Conservation (phyloP, 495 filamentous ascomycete species). For the Articulospora tetracladia region DNA sequence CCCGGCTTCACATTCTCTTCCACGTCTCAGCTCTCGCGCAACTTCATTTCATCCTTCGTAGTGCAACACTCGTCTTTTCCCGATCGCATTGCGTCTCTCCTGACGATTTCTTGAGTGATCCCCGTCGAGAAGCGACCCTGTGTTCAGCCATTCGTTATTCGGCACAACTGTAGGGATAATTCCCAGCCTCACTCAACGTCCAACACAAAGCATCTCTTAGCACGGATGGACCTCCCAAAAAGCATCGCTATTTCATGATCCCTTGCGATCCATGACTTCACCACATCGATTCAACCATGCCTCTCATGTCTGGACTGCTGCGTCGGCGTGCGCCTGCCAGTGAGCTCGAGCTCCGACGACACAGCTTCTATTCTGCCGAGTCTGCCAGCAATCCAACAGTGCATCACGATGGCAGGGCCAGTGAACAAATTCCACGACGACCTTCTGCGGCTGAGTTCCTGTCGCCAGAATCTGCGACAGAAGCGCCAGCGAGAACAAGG, state of each 20-base stretch:
- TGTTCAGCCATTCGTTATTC: background rate
- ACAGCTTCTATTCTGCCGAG: conserved; percentile 20
- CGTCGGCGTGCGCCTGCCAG: conserved; percentile 20
- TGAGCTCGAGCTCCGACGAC: conserved; percentile 21
- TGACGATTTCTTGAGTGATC: background rate
- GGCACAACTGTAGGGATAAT: background rate
- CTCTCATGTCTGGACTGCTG: conserved; percentile 19
- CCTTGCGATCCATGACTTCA: conserved; percentile 16
- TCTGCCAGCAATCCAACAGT: conserved; percentile 11
- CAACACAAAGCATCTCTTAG: background rate
- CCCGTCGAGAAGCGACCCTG: background rate
- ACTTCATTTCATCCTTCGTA: no score
- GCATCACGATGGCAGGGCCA: conserved; percentile 29
- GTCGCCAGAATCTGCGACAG: conserved; percentile 12
- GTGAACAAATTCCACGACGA: conserved; percentile 37
- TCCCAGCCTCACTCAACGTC: background rate
- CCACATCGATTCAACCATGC: conserved; percentile 14
- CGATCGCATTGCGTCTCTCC: no score
- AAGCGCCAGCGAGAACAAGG: background rate
- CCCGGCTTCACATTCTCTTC: no score
- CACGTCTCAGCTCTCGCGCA: background rate
- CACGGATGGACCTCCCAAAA: background rate
- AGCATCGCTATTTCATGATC: background rate
- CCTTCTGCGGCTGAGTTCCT: conserved; percentile 26
- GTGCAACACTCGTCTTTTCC: no score